Base-by-base conservation (phyloP, 2,329 filamentous ascomycete genomes). In the Fusarium incarnatum region DNA sequence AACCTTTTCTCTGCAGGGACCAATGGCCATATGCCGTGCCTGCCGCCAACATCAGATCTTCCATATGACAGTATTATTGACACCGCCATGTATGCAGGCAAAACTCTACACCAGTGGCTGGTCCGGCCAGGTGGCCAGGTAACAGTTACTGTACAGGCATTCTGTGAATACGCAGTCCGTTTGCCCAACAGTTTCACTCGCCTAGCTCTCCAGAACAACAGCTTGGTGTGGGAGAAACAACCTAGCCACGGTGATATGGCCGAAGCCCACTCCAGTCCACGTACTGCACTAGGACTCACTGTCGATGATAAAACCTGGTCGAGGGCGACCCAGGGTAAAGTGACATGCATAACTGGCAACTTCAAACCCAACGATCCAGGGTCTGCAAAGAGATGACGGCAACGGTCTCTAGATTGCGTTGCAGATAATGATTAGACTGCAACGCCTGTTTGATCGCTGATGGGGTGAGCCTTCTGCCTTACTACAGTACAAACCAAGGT, bases 331-430 rank as follows among this genome's bases (percentile, higher is more conserved):
- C 25, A 45, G 45, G 28, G 23, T 34, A 47, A 44, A 69, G 60
- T 71, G 68, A 72, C 50, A 70, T 72, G 68, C 65, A 69, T 68
- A 67, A 37, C 37, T 54, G 23, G 49, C 22, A 45, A 61, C 40
- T 57, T 53, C 41, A 60, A 27, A 37, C 49, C 22, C 23, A 52
- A 18, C 45, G 32, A 23, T 32, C 45, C 20, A 42, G 64, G 42
- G 47, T 50, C 40, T 50, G 32, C 34, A 27, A 47, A 41, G 34
- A 71, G 49, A 71, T 57, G 64, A 66, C 46, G 64, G 56, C 64
- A 69, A 65, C 41, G 42, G 42, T 34, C 53, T 37, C 23, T 58
- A 59, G 25, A 46, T 45, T 37, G 22, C 41, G 25, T 42, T 50
- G 41, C 52, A 20, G 30, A 18, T 13, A 13, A 37, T 53, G 20